These are phyloP conservation scores for Leccinum obscurum DNA, from an alignment of 768 basidiomycete species.

Conservation along the genomic window DNA sequence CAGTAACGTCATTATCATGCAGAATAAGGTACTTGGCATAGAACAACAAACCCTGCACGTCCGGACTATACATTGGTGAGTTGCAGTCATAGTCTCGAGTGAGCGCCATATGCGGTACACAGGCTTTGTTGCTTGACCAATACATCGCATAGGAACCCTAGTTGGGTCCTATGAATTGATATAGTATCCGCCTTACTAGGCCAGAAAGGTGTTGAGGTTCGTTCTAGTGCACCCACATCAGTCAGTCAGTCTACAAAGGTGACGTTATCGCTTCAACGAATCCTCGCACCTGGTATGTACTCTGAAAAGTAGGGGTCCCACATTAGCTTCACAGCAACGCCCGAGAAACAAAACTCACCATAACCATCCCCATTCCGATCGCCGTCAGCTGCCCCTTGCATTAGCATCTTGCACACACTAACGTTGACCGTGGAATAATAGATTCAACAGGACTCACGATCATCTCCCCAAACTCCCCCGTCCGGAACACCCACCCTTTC, in stretches of 20 bases:
- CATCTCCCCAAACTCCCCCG: constrained; percentile 68
- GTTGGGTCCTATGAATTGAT: constrained; percentile 90
- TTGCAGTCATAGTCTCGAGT: background rate
- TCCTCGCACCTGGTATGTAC: constrained; percentile 67
- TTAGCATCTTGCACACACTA: constrained; percentile 13
- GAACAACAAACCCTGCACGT: too few species aligned
- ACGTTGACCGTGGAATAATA: background rate
- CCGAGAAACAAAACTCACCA: constrained; percentile 48
- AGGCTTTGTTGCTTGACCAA: background rate
- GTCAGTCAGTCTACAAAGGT: constrained; percentile 1
- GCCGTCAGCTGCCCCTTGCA: constrained; percentile 50
- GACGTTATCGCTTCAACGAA: background rate
- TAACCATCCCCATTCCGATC: constrained; percentile 89
- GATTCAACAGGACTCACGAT: constrained; percentile 43
- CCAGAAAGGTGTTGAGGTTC: constrained; percentile 83
- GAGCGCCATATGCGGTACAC: background rate
- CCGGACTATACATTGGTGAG: background rate
- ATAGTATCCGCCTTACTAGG: constrained; percentile 76
- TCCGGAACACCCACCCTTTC: constrained; percentile 70
- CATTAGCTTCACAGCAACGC: constrained; percentile 7
- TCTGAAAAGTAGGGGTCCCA: constrained; percentile 39
- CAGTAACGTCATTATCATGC: background rate
- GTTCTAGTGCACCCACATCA: constrained; percentile 34
- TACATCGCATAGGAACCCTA: constrained; percentile 27
- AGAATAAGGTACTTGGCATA: background rate